Evolutionary conservation across 139 green algal species (phyloP), one percentile per base, ranked within the genome.

Genomic region (Auxenochlorella protothecoides): DNA sequence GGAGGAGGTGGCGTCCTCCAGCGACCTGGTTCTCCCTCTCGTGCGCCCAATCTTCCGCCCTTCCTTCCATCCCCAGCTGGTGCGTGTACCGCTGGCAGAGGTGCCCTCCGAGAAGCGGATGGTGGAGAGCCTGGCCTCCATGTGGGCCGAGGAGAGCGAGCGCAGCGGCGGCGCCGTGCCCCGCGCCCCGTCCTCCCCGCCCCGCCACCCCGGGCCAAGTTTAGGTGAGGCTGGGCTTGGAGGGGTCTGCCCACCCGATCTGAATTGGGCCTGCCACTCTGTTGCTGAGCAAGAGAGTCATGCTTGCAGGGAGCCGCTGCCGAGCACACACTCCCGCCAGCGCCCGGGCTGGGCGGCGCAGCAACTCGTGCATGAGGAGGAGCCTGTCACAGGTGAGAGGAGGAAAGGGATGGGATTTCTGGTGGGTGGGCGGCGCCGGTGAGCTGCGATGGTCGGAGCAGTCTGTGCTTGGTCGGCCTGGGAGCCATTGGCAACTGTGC

Each of bases 111-210:
- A 88, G 6, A 55, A 84, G 59, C 80, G 84, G 51, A 83, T 97
- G 71, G 84, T 97, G 51, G 80, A 90, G 53, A 90, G 80, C 16
- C 83, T 97, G 76, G 70, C 86, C 5, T 88, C 89, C 16, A 96
- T 97, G 84, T 97, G 92, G 92, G 83, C 88, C 16, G 89, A 94
- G 71, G 89, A 96, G 80, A 71, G 72, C 63, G 71, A 61, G 64
- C 78, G 91, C 8, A 74, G 79, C 11, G 83, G 73, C 2, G 79
- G 81, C n/a, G 52, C 59, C 56, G 75, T 85, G 27, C 86, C 85
- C 5, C 55, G 69, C 11, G 80, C 79, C 14, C 86, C 89, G 4
- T 15, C 79, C 54, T 83, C 74, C 3, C 89, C 88, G 27, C 77
- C 73, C n/a, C n/a, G n/a, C n/a, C n/a, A n/a, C n/a, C n/a, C n/a